phyloP scores from a whole-genome alignment of 2,329 filamentous ascomycete genomes.

The Achaetomium macrosporum region DNA sequence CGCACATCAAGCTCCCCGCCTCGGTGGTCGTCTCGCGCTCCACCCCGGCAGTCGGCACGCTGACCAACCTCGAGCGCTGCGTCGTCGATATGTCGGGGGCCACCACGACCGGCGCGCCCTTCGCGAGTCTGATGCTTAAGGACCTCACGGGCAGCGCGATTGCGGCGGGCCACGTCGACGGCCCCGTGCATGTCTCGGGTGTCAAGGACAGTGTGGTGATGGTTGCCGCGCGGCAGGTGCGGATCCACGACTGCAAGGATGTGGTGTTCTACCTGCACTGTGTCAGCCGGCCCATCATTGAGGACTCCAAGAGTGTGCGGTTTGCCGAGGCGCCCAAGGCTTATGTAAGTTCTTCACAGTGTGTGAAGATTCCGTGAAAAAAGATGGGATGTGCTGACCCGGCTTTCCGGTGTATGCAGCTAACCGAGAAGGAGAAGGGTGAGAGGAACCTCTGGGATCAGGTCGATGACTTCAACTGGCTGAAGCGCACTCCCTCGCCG shows the following conservation, averaged over 20 bases:
- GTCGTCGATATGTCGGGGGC: slow-evolving; percentile 76
- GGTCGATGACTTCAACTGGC: slow-evolving; percentile 97
- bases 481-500: slow-evolving; percentile 77
- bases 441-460: slow-evolving; percentile 72
- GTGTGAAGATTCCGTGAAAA: not conserved
- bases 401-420: slow-evolving; percentile 2
- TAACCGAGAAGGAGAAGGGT: slow-evolving; percentile 27
- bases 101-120: slow-evolving; percentile 50
- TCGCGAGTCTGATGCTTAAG: slow-evolving; percentile 63
- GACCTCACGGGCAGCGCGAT: slow-evolving; percentile 66
- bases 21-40: slow-evolving; percentile 56
- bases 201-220: slow-evolving; percentile 69
- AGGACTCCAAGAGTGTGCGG: slow-evolving; percentile 71
- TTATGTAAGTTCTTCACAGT: slow-evolving; percentile 52
- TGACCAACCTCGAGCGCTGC: slow-evolving; percentile 64
- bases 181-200: slow-evolving; percentile 76
- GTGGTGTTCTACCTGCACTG: slow-evolving; percentile 82
- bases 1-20: slow-evolving; percentile 71
- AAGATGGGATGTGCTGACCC: slow-evolving; percentile 10
- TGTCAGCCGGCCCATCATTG: slow-evolving; percentile 83
- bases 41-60: slow-evolving; percentile 60
- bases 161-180: slow-evolving; percentile 70
- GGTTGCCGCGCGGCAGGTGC: slow-evolving; percentile 76
- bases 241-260: slow-evolving; percentile 80
- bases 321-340: slow-evolving; percentile 69